Evolutionary conservation across 2,329 filamentous ascomycete species (phyloP).

Genomic region (Geosmithia flava): DNA sequence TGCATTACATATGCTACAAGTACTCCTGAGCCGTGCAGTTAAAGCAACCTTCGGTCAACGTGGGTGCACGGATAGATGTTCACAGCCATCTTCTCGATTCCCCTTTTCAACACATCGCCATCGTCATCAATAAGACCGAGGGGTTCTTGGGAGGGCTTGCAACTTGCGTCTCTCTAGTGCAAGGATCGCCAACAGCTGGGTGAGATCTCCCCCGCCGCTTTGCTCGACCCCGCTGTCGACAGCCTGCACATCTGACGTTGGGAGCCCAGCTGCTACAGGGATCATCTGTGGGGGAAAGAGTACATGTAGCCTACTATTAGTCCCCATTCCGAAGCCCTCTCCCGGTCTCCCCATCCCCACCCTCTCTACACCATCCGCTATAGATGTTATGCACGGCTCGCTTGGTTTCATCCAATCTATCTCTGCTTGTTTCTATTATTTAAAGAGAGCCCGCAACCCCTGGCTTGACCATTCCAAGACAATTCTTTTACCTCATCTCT

Average conservation of each 20-base stretch:
- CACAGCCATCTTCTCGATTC: neutral
- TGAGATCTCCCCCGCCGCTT: neutral
- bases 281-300: neutral
- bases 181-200: neutral
- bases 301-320: no score
- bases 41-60: no score
- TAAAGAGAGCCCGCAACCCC: neutral
- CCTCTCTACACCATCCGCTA: neutral
- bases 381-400: neutral
- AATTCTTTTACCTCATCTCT: neutral
- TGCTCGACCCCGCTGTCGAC: neutral
- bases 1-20: no score
- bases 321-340: neutral
- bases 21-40: no score
- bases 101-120: neutral
- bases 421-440: neutral
- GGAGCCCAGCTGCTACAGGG: neutral
- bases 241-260: neutral
- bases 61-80: no score
- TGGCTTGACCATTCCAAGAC: neutral
- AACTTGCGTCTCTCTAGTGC: neutral
- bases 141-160: neutral
- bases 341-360: neutral
- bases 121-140: neutral
- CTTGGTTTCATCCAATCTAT: neutral